Conservation (phyloP, 805 yeast genomes). For the Hanseniaspora vineae region DNA sequence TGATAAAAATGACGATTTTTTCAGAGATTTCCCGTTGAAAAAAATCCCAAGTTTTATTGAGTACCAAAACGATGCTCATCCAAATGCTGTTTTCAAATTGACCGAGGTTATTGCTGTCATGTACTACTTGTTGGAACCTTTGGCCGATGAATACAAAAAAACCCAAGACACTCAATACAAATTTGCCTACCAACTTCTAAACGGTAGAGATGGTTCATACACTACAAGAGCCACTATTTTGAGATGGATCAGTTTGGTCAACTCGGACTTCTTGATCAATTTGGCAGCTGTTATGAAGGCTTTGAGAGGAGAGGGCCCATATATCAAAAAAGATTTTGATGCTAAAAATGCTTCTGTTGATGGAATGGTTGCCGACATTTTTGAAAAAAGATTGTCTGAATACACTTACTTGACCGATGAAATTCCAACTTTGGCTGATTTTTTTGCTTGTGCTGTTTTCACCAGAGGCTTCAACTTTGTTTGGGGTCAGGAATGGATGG, state of each 20-base stretch:
- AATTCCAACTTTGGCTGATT: constrained; percentile 52
- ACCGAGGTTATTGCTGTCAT: constrained; percentile 56
- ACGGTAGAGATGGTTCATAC: neutral
- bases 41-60: constrained; percentile 61
- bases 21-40: constrained; percentile 46
- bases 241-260: constrained; percentile 66
- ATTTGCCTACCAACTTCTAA: constrained; percentile 2
- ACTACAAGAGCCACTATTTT: constrained; percentile 29
- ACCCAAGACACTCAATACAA: constrained; percentile 35
- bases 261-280: constrained; percentile 46
- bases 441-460: constrained; percentile 36
- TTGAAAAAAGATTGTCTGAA: constrained; percentile 45
- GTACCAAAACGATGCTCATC: constrained; percentile 30
- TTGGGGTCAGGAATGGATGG: constrained; percentile 56
- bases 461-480: constrained; percentile 43
- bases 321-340: constrained; percentile 64
- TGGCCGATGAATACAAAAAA: constrained; percentile 43
- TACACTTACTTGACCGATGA: constrained; percentile 65
- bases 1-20: constrained; percentile 30
- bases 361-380: constrained; percentile 24
- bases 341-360: constrained; percentile 29
- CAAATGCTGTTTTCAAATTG: constrained; percentile 34
- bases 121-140: constrained; percentile 32
- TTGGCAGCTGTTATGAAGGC: constrained; percentile 19
- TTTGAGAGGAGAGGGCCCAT: constrained; percentile 47